These are phyloP conservation scores for Eleusine coracana DNA, from an alignment of 176 grass and related monocot genomes.

Conservation along the genomic window DNA sequence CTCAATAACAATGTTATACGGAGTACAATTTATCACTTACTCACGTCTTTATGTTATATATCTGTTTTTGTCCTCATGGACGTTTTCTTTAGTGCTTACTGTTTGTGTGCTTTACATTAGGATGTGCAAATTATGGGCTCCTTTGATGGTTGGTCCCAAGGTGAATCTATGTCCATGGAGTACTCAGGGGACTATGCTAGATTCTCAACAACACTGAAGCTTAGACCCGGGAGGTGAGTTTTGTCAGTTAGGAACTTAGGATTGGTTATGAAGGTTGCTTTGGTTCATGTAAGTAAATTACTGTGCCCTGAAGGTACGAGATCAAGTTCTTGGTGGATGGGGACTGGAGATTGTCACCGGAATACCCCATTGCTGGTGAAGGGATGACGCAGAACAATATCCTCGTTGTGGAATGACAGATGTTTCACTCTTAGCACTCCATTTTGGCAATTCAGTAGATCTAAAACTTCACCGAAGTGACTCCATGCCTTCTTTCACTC, in stretches of 20 bases:
- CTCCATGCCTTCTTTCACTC: not conserved
- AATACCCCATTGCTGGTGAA: constrained; percentile 69
- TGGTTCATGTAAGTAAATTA: constrained; percentile 1
- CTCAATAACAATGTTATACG: not conserved
- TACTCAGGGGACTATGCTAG: constrained; percentile 72
- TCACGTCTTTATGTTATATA: not conserved
- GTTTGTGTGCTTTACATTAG: constrained; percentile 34
- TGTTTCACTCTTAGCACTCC: not conserved
- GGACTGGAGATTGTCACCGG: constrained; percentile 80
- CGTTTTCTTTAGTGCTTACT: constrained; percentile 21
- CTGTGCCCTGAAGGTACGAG: constrained; percentile 71
- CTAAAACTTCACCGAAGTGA: not conserved
- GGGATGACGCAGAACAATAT: constrained; percentile 76
- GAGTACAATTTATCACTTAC: not conserved
- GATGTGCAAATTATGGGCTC: constrained; percentile 95
- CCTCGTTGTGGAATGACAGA: constrained; percentile 51
- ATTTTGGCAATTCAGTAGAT: not conserved
- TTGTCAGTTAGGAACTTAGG: constrained; percentile 14
- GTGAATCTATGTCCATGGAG: constrained; percentile 79
- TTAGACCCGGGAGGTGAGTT: constrained; percentile 87
- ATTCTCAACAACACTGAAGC: constrained; percentile 78
- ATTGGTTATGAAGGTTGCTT: not conserved
- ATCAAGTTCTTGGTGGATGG: constrained; percentile 95
- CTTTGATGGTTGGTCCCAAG: constrained; percentile 87
- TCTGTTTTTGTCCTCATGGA: not conserved